Base-by-base conservation (phyloP, 768 basidiomycete genomes). In the Neoboletus brunneissimus region DNA sequence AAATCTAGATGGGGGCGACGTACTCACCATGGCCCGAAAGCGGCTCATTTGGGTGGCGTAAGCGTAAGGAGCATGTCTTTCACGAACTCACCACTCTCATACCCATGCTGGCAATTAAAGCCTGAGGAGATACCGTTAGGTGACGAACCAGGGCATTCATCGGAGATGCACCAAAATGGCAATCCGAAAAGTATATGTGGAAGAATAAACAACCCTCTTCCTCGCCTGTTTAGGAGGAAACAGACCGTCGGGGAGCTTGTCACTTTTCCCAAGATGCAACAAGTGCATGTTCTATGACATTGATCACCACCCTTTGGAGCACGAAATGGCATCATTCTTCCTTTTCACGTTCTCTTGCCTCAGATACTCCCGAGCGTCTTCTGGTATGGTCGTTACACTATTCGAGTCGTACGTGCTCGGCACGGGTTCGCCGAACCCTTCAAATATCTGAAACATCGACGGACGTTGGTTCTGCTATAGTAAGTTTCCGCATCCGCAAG, bases 221-320 rank as follows among this genome's bases (percentile, higher is more conserved):
- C 22, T 35, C 23, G 38, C 20, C 44, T 25, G 23, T 20, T 35
- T 16, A 11, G 16, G 10, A n/a, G 23, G 7, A n/a, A 16, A 25
- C 16, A 27, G n/a, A 15, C 11, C 49, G 31, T 31, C 6, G 20
- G 4, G 15, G 7, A 20, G 13, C 12, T 22, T 48, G 31, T 42
- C 38, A 5, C 31, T 45, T 48, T 41, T 11, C n/a, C 22, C 27
- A 48, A 15, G 41, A 32, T 5, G 25, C 34, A 20, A 22, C 12
- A 41, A 7, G 29, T 22, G 7, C 23, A 11, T 48, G 50, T 32
- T 53, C 41, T 38, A 50, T 51, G 18, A 47, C 11, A 20, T 16
- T 10, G 29, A 82, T 59, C 81, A 79, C 60, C 68, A 79, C 38
- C 57, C 32, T 57, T 67, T 7, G 66, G 61, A 5, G 55, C 66